Base-by-base conservation (phyloP, 768 basidiomycete genomes). In the Pisolithus sp. region DNA sequence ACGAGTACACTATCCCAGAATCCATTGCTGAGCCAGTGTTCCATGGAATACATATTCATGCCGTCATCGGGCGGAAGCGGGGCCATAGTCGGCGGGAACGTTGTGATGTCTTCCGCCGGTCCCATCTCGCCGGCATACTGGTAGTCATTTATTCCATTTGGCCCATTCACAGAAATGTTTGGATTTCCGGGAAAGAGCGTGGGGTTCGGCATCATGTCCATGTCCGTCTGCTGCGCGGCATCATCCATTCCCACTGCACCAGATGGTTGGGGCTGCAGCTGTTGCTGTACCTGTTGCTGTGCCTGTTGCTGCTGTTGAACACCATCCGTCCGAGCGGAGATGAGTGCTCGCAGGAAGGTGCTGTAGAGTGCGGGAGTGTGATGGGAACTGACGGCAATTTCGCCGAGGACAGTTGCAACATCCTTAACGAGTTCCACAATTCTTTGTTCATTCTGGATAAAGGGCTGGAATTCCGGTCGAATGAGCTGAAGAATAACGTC, bases 311-410 rank as follows among this genome's bases (percentile, higher is more conserved):
- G 54, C 13, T 57, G 61, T 23, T 63, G 50, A 39, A 62, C 40
- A 65, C 65, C 31, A 63, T 72, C 62, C 65, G 72, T 55, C 21
- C 67, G 59, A 40, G 83, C 81, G 2, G 82, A 77, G 49, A 87
- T 79, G 39, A 95, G 79, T 2, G 87, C 86, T 2, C 83, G 84
- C 21, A 93, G 73, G 73, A 93, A 92, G 18, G 78, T 75, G 62
- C 85, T 83, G 73, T 97, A 97, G 37, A 98, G 75, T 5, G 90
- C 87, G 0, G 95, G 93, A 0, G 94, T 93, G 63, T 99, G 95
- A 5, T 79, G 72, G 1, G 85, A 74, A 62, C 88, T 87, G 24
- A 83, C 84, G 18, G 95, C 84, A 38, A 86, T 79, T 12, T 73
- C 76, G 55, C 92, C 90, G 23, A 98, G 78, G 0, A 83, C 76